Percentiles rank a stretch among this genome's conserved stretches.
These are phyloP conservation scores for Acanthamoeba culbertsoni DNA, from an alignment of 208 protist species.

Conservation along the genomic window DNA sequence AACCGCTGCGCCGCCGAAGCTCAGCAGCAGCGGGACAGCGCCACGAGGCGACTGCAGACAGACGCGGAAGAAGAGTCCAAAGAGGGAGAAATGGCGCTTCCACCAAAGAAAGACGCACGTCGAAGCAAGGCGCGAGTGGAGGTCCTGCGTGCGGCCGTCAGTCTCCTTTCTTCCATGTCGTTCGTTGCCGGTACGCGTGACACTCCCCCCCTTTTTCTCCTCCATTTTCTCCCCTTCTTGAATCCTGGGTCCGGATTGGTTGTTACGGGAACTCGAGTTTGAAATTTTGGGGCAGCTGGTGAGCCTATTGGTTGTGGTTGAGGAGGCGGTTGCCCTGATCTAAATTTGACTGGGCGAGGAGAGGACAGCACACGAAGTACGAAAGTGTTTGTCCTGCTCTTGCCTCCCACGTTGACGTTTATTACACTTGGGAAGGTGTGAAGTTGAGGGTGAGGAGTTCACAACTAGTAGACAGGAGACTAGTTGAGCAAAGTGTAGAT, in stretches of 20 bases:
- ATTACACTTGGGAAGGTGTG: too few relatives aligned
- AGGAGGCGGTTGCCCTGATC: too few relatives aligned
- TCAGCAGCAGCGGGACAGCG: neutral
- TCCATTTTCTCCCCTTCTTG: neutral
- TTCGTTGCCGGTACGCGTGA: conserved; percentile 13
- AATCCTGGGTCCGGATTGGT: neutral
- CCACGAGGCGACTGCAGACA: too few relatives aligned
- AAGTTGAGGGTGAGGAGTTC: too few relatives aligned
- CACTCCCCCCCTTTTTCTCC: neutral
- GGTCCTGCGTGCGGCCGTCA: neutral
- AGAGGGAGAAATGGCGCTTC: neutral
- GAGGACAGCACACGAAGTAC: too few relatives aligned
- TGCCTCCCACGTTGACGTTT: too few relatives aligned
- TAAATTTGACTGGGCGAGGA: too few relatives aligned
- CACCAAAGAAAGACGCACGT: neutral
- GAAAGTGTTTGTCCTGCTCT: too few relatives aligned
- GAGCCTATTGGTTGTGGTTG: too few relatives aligned
- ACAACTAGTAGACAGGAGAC: too few relatives aligned
- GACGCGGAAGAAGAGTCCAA: neutral
- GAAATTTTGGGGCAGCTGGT: too few relatives aligned
- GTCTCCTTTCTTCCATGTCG: conserved; percentile 33
- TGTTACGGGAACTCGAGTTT: too few relatives aligned
- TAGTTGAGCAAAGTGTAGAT: conserved; percentile 10
- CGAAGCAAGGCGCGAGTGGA: neutral
- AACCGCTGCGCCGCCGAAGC: neutral